phyloP scores from a whole-genome alignment of 2,329 filamentous ascomycete species.

The Ceratocystis papillata region DNA sequence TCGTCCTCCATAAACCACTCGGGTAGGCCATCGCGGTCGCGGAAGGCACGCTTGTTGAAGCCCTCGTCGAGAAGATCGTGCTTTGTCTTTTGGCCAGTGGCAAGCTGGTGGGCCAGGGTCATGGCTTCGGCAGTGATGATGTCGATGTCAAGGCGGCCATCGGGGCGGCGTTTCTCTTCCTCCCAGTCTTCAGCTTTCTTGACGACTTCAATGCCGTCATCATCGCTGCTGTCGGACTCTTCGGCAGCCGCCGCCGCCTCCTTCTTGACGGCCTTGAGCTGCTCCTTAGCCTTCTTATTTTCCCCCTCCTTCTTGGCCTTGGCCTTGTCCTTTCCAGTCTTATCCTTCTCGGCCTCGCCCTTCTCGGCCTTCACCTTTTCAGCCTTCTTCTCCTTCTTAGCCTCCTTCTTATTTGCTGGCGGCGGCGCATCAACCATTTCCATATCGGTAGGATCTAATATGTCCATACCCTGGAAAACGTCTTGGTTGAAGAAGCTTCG shows the following conservation, averaged over 20 bases:
- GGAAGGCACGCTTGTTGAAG: constrained; percentile 87
- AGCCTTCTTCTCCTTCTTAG: constrained; percentile 27
- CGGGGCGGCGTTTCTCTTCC: constrained; percentile 49
- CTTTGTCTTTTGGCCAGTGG: constrained; percentile 69
- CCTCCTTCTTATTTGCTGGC: constrained; percentile 27
- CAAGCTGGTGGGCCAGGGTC: constrained; percentile 87
- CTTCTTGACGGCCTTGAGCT: neutral
- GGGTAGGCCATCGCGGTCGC: constrained; percentile 80
- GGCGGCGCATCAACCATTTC: constrained; percentile 30
- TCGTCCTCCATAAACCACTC: constrained; percentile 99
- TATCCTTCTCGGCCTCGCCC: constrained; percentile 20
- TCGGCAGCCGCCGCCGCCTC: constrained; percentile 13
- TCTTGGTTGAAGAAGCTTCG: constrained; percentile 88
- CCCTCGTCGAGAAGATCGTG: constrained; percentile 77
- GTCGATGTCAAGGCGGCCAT: constrained; percentile 71
- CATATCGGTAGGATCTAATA: constrained; percentile 36
- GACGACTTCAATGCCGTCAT: constrained; percentile 52
- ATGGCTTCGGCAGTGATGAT: constrained; percentile 99
- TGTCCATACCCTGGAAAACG: constrained; percentile 70
- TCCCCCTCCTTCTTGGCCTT: constrained; percentile 23
- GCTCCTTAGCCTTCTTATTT: constrained; percentile 7
- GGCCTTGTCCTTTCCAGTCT: constrained; percentile 22
- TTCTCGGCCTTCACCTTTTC: constrained; percentile 31
- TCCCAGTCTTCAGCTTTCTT: constrained; percentile 53
- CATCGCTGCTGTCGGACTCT: constrained; percentile 25